Evolutionary conservation across 768 basidiomycete species (phyloP).

Genomic region (Paxillus involutus): DNA sequence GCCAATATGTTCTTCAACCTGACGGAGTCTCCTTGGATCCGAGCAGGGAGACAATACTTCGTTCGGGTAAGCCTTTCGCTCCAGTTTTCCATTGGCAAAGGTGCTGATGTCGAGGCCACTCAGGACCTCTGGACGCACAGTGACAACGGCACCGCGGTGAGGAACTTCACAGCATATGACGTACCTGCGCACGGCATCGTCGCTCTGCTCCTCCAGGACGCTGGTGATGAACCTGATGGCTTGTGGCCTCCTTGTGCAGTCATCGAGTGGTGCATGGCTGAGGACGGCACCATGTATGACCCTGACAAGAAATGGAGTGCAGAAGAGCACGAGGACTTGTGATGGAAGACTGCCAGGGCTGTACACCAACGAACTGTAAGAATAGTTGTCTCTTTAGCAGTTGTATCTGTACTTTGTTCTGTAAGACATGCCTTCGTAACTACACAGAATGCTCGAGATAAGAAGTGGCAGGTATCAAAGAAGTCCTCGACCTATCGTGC

Average conservation of each 20-base stretch:
- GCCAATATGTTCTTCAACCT: constrained; percentile 61
- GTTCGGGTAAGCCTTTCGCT: constrained; percentile 48
- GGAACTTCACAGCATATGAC: constrained; percentile 50
- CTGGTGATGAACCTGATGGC: constrained; percentile 63
- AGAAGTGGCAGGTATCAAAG: background rate
- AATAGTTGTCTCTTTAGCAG: background rate
- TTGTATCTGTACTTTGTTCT: background rate
- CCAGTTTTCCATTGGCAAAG: background rate
- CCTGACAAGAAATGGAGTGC: constrained; percentile 27
- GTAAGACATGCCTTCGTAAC: background rate
- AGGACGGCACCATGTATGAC: constrained; percentile 52
- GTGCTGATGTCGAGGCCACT: background rate
- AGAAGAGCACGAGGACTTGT: constrained; percentile 6
- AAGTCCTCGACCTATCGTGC: constrained; percentile 7
- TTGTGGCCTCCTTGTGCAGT: constrained; percentile 58
- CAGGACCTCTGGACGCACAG: constrained; percentile 77
- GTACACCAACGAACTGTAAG: background rate
- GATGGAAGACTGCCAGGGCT: background rate
- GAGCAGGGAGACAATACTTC: constrained; percentile 63
- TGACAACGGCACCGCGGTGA: constrained; percentile 62
- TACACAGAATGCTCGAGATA: background rate
- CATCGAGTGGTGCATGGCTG: constrained; percentile 55
- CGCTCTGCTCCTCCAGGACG: constrained; percentile 63
- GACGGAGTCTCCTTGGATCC: constrained; percentile 70
- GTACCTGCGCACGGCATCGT: constrained; percentile 72